phyloP scores from a whole-genome alignment of 2,329 filamentous ascomycete genomes.

The Paraconiothyrium sp. region DNA sequence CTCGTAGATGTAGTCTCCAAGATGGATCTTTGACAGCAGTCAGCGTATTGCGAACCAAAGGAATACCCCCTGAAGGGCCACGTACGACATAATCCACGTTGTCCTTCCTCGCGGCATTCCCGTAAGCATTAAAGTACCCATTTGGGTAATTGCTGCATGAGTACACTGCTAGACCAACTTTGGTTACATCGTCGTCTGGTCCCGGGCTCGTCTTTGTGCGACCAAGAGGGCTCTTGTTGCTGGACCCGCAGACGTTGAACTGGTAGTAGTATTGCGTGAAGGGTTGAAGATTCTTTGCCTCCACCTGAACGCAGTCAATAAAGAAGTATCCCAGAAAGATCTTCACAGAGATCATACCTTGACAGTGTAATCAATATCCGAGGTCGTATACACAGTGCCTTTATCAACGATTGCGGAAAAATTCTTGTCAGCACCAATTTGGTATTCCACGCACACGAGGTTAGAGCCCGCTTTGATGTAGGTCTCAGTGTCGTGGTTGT shows the following conservation, averaged over 20 bases:
- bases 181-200: constrained; percentile 62
- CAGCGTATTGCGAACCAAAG: background rate
- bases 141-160: constrained; percentile 72
- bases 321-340: background rate
- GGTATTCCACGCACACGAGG: constrained; percentile 73
- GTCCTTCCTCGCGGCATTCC: constrained; percentile 51
- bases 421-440: constrained; percentile 60
- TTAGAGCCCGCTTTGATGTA: constrained; percentile 63
- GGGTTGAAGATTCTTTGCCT: constrained; percentile 67
- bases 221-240: constrained; percentile 68
- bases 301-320: constrained; percentile 58
- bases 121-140: constrained; percentile 57
- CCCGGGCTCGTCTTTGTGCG: constrained; percentile 73
- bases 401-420: constrained; percentile 59
- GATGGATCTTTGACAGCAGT: constrained; percentile 48
- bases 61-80: background rate
- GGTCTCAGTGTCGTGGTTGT: constrained; percentile 61
- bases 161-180: constrained; percentile 71
- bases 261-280: constrained; percentile 75
- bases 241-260: constrained; percentile 71
- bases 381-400: constrained; percentile 73
- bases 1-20: constrained; percentile 72
- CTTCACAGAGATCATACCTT: constrained; percentile 58
- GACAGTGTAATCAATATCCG: constrained; percentile 77
- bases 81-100: constrained; percentile 22